Evolutionary conservation across 768 basidiomycete species (phyloP), one percentile per base, ranked within the genome.

Genomic region (Gymnopilus dilepis): DNA sequence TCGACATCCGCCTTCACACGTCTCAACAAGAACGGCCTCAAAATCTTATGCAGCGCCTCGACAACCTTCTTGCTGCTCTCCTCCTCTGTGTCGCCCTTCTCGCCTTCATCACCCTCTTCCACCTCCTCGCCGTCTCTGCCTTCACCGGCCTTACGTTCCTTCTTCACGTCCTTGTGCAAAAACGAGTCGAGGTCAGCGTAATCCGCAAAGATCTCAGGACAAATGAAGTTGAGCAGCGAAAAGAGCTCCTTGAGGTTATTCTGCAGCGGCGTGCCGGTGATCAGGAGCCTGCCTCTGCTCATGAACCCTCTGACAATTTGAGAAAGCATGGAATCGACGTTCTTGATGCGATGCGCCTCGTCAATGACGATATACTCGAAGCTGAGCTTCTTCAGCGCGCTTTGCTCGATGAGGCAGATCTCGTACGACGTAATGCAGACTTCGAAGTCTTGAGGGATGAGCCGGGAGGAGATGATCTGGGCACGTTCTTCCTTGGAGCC

Each of bases 361-460:
- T 99, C 97, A 70, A 99, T 99, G 65, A 92, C 86, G 74, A 98
- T 98, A 76, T 99, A 99, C 74, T 97, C 94, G 80, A 98, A 99
- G 0, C 90, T 91, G 74, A 98, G 94, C 74, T 97, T 97, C 77
- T 94, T 94, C 63, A 99, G 81, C 0, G 90, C 84, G n/a, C 86
- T 82, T 76, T 95, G 95, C 73, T 99, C 97, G 66, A 97, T 94
- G 64, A 99, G 84, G 73, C 95, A 97, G 63, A 99, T 92, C 74
- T 98, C 97, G 76, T 99, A 99, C 1, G 94, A 92, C 1, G 97
- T 98, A 74, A 99, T 90, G 76, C 92, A 92, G 65, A 97, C 90
- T 75, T 97, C 90, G 71, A 99, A 99, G 67, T 95, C 87, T 72
- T 91, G 89, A 0, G 92, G 84, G 9, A 99, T 84, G 34, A 99